A percentile compares a stretch with the other conserved stretches of the same genome.
Evolutionary conservation across 1,139 yeast genomes (phyloP).

Genomic region (Geotrichum restrictum): DNA sequence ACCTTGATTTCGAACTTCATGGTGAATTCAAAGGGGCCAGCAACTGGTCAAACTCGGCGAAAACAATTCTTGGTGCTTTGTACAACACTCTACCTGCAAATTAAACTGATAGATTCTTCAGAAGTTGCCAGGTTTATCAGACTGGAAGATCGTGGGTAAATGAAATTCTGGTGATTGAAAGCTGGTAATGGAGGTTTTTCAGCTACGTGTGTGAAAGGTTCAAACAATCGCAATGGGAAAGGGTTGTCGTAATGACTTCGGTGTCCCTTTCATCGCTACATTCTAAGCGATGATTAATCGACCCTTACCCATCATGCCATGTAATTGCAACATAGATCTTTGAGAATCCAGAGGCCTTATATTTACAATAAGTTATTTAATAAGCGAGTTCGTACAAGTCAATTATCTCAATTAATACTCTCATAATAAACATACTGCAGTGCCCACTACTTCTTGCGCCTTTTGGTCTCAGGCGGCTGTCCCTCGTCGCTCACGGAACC

Average conservation of each 20-base stretch:
- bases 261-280: constrained; percentile 4
- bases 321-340: no score
- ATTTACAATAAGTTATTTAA: no score
- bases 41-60: no score
- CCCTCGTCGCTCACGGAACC: constrained; percentile 4
- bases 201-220: constrained; percentile 2
- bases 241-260: background rate
- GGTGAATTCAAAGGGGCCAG: constrained; percentile 10
- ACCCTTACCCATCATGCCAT: no score
- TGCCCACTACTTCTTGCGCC: constrained; percentile 3
- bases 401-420: no score
- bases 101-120: no score
- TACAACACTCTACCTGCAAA: no score
- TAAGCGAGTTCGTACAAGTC: no score
- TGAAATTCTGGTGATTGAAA: background rate
- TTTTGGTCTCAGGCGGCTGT: constrained; percentile 1
- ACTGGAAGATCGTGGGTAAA: background rate
- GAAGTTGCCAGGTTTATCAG: background rate
- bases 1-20: constrained; percentile 33
- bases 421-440: no score
- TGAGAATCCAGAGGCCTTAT: no score
- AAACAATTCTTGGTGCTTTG: no score
- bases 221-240: background rate
- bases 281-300: no score
- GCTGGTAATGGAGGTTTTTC: background rate